Conservation (phyloP, 176 grass and related monocot species). For the Bolboschoenus planiculmis region DNA sequence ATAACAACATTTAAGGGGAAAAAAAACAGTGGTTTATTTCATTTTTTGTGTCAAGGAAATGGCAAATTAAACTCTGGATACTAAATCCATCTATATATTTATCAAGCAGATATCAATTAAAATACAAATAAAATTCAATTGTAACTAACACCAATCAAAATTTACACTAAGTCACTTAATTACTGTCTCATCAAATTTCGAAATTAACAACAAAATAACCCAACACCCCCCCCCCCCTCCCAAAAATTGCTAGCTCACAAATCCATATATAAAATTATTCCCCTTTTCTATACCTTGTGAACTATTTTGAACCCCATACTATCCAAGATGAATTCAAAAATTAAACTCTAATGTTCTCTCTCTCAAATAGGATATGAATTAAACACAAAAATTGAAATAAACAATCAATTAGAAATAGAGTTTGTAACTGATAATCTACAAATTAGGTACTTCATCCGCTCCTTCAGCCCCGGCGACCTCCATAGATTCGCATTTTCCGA, state of each 20-base stretch:
- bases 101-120: not conserved
- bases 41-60: too few species aligned
- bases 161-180: not conserved
- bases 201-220: not conserved
- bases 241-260: not conserved
- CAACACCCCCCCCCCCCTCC: not conserved
- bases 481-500: not conserved
- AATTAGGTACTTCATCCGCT: not conserved
- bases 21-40: not conserved
- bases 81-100: not conserved
- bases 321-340: not conserved
- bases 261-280: not conserved
- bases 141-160: not conserved
- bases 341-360: not conserved
- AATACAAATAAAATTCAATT: not conserved
- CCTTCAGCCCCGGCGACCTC: not conserved
- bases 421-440: not conserved
- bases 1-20: not conserved
- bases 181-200: not conserved
- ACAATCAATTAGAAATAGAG: not conserved
- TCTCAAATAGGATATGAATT: not conserved
- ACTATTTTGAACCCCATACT: not conserved
- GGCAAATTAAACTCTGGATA: not conserved
- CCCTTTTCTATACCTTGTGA: not conserved
- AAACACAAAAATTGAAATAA: conserved; percentile 3